Evolutionary conservation across 805 yeast species (phyloP), one percentile per base, ranked within the genome.

Genomic region (Candida mattraensis): DNA sequence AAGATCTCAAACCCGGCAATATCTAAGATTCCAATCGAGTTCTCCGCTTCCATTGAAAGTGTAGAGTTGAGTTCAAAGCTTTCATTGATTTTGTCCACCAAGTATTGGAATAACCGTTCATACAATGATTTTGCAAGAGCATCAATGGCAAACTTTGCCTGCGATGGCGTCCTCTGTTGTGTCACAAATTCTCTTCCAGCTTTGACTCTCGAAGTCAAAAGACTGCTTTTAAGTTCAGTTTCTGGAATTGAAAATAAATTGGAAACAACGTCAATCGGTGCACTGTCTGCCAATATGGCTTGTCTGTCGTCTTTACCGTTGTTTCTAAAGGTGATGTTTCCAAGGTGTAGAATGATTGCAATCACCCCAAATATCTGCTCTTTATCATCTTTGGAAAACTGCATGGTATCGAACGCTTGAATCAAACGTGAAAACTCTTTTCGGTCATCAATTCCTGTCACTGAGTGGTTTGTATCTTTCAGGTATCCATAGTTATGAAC

Each of bases 141-240:
- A 57, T 91, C 95, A 24, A 91, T 67, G 12, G 93, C 72, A 50
- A 77, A 78, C 45, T 78, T 80, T 1, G 91, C 95, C 55, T 93
- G 97, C 0, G 72, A 59, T 0, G 95, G 80, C 30, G 80, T 80
- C 50, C 84, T 77, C 21, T 89, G 78, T 54, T 87, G 95, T 14
- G 78, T 74, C 24, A 93, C 87, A 61, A 74, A 72, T 57, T 93
- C 99, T 47, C 78, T 73, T 3, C 99, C 99, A 4, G 97, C 96
- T 55, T 80, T 87, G 8, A 89, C 95, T 51, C 78, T 82, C 5
- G 97, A 97, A 24, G 76, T 74, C 21, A 88, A 58, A 8, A 93
- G 66, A 0, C 83, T 69, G 27, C 76, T 77, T 39, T 68, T 70
- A 45, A 84, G 76, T 1, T 69, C 60, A 17, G 61, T 57, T 3